Conservation (phyloP, 306 rosid species). For the Gillenia trifoliata region DNA sequence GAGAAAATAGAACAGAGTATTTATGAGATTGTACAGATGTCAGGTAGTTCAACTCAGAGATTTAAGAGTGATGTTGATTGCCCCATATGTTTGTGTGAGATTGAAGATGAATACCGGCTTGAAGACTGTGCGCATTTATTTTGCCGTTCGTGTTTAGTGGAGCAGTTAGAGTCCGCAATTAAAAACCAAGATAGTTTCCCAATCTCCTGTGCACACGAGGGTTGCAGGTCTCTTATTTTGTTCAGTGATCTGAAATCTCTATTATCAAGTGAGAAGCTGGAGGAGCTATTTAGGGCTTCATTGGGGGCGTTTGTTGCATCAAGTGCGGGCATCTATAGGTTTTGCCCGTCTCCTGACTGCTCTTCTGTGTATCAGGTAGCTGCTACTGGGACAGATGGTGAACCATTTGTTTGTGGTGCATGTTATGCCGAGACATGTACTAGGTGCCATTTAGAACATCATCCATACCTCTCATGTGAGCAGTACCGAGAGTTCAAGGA, state of each 20-base stretch:
- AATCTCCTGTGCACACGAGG: constrained; percentile 47
- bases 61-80: constrained; percentile 43
- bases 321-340: constrained; percentile 57
- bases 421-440: constrained; percentile 85
- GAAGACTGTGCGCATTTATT: constrained; percentile 70
- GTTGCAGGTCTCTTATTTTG: constrained; percentile 49
- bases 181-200: constrained; percentile 77
- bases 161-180: constrained; percentile 80
- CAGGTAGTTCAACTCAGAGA: constrained; percentile 34
- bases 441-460: constrained; percentile 81
- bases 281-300: constrained; percentile 83
- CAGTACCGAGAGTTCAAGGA: constrained; percentile 63
- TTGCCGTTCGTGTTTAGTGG: constrained; percentile 66
- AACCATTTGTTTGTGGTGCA: constrained; percentile 75
- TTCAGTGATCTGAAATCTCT: constrained; percentile 58
- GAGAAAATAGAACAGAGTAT: constrained; percentile 56
- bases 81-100: constrained; percentile 83
- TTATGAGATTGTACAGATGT: constrained; percentile 37
- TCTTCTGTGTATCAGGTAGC: constrained; percentile 74
- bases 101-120: constrained; percentile 71
- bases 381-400: constrained; percentile 35
- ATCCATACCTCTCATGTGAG: constrained; percentile 75
- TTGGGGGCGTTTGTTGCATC: constrained; percentile 66
- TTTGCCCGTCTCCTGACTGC: constrained; percentile 95
- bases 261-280: constrained; percentile 56